Percentiles rank a stretch among this genome's conserved stretches.
phyloP scores from a whole-genome alignment of 2,329 filamentous ascomycete genomes.

The Cryoendolithus antarcticus region DNA sequence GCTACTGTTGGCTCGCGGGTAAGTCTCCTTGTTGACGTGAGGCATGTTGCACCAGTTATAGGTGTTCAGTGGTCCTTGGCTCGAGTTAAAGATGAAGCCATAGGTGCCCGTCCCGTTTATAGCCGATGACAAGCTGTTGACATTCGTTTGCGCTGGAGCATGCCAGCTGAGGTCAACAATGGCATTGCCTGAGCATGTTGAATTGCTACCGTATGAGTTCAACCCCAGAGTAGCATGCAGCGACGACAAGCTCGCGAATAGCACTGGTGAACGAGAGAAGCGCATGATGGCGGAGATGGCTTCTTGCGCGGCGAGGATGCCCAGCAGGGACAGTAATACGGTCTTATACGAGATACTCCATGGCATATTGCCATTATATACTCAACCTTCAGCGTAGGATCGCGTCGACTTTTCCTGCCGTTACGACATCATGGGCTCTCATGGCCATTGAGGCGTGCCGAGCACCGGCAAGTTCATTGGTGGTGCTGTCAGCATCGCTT shows the following conservation, averaged over 20 bases:
- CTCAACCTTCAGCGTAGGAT: too few species aligned
- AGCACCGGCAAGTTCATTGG: too few species aligned
- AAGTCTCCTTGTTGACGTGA: constrained; percentile 58
- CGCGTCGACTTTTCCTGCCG: too few species aligned
- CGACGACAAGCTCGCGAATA: constrained; percentile 10
- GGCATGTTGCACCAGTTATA: constrained; percentile 89
- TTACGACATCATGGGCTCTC: too few species aligned
- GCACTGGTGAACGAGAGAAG: constrained; percentile 11
- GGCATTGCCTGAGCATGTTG: constrained; percentile 5
- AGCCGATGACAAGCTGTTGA: constrained; percentile 50
- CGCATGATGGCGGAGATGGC: constrained; percentile 19
- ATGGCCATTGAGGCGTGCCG: too few species aligned
- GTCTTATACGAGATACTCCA: constrained; percentile 10
- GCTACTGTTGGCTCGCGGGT: constrained; percentile 38
- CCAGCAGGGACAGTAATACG: constrained; percentile 13
- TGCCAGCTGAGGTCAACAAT: constrained; percentile 42
- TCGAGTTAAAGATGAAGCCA: constrained; percentile 62
- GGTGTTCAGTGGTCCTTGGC: constrained; percentile 41
- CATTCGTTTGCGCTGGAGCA: constrained; percentile 39
- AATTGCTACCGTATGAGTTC: constrained; percentile 3
- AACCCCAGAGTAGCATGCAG: constrained; percentile 1
- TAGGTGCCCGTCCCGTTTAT: constrained; percentile 51
- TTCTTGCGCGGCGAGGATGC: constrained; percentile 15
- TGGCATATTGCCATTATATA: too few species aligned
- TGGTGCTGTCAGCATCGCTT: too few species aligned